Conservation (phyloP, 257 asterid genomes). For the Plantago elongata region DNA sequence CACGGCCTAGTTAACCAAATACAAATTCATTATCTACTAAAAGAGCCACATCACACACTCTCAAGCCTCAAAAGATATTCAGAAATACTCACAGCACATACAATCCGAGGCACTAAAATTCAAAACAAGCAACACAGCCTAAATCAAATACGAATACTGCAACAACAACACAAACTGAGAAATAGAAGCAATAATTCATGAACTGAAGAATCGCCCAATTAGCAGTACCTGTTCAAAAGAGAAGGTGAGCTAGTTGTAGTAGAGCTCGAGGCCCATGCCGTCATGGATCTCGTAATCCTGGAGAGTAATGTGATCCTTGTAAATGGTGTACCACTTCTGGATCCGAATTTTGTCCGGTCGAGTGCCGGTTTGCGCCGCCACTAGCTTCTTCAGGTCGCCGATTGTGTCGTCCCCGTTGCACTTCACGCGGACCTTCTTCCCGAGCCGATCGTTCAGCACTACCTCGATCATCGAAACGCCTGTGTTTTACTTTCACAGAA, state of each 20-base stretch:
- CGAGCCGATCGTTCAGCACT: constrained; percentile 71
- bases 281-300: constrained; percentile 74
- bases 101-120: too few relatives aligned
- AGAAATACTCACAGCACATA: too few relatives aligned
- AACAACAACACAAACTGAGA: too few relatives aligned
- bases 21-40: too few relatives aligned
- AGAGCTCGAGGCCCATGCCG: constrained; percentile 89
- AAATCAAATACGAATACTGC: too few relatives aligned
- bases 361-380: constrained; percentile 85
- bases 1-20: too few relatives aligned
- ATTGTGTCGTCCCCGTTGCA: constrained; percentile 91
- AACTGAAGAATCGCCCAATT: too few relatives aligned
- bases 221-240: too few relatives aligned
- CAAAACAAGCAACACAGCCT: too few relatives aligned
- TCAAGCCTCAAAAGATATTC: too few relatives aligned
- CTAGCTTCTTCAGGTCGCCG: constrained; percentile 83
- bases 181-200: too few relatives aligned
- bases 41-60: too few relatives aligned
- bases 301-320: constrained; percentile 79
- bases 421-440: constrained; percentile 85
- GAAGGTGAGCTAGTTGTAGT: constrained; percentile 41
- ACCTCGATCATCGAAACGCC: constrained; percentile 59
- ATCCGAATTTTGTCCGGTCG: constrained; percentile 77
- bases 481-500: neutral
- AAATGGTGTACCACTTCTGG: constrained; percentile 74